Conservation (phyloP, 2,329 filamentous ascomycete species). For the Colletotrichum spaethianum region DNA sequence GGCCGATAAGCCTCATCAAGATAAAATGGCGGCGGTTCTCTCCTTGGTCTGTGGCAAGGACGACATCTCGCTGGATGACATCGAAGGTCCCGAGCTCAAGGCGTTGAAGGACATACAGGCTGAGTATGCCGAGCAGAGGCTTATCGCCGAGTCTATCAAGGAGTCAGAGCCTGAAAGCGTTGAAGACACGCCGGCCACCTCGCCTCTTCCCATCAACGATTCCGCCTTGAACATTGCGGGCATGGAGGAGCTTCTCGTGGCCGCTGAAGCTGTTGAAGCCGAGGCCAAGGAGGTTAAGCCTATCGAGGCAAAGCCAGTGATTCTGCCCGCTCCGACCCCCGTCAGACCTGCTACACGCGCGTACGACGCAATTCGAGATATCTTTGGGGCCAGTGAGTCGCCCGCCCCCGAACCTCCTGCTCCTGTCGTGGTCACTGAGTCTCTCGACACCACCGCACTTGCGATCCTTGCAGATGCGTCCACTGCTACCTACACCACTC, state of each 20-base stretch:
- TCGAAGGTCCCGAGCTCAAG: conserved; percentile 52
- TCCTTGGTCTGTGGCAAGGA: conserved; percentile 55
- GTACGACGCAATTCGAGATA: conserved; percentile 55
- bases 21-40: conserved; percentile 50
- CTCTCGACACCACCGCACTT: conserved; percentile 29
- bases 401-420: conserved; percentile 35
- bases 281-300: conserved; percentile 14
- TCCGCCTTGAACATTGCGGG: conserved; percentile 35
- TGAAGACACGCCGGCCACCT: conserved; percentile 43
- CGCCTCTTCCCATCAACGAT: conserved; percentile 35
- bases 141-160: conserved; percentile 41
- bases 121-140: conserved; percentile 31
- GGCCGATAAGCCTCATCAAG: conserved; percentile 29
- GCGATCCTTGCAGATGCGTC: conserved; percentile 34
- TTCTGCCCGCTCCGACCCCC: conserved; percentile 32
- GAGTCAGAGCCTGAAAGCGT: conserved; percentile 46
- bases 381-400: conserved; percentile 52
- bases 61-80: conserved; percentile 51
- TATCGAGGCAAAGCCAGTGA: conserved; percentile 29
- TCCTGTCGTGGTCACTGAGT: conserved; percentile 13
- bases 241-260: conserved; percentile 32
- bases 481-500: conserved; percentile 11
- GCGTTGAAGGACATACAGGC: conserved; percentile 48
- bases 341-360: conserved; percentile 39
- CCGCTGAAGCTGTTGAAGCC: conserved; percentile 28